These are phyloP conservation scores for Solanum bulbocastanum DNA, from an alignment of 257 asterid genomes.

Conservation along the genomic window DNA sequence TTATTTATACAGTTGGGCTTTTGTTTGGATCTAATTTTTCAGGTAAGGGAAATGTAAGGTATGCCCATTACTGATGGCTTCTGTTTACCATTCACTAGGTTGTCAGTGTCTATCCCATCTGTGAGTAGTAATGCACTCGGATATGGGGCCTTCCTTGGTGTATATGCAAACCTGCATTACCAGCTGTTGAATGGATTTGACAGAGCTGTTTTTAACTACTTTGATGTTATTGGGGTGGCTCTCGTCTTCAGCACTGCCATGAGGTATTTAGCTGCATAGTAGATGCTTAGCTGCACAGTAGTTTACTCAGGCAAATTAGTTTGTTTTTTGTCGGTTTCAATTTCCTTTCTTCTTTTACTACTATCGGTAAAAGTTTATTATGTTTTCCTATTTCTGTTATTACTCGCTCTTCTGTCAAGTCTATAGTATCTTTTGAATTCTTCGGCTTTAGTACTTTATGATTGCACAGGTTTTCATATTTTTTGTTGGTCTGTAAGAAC, in stretches of 20 bases:
- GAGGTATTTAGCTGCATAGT: constrained; percentile 36
- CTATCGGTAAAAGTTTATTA: background rate
- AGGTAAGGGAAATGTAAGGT: background rate
- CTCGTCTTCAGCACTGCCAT: constrained; percentile 68
- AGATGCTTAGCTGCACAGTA: background rate
- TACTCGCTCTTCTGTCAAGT: background rate
- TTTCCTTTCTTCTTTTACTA: background rate
- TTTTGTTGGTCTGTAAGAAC: background rate
- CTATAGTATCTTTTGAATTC: background rate
- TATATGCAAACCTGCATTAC: constrained; percentile 83
- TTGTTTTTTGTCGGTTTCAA: background rate
- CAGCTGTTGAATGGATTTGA: constrained; percentile 90
- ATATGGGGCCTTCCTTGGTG: constrained; percentile 94
- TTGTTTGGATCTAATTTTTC: background rate
- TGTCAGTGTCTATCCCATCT: constrained; percentile 74
- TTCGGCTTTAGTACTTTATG: background rate
- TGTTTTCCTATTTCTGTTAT: background rate
- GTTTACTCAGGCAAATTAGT: background rate
- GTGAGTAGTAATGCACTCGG: constrained; percentile 90
- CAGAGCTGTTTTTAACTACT: constrained; percentile 51
- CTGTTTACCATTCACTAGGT: constrained; percentile 24
- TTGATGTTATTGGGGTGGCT: constrained; percentile 91
- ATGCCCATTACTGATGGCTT: background rate
- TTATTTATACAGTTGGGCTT: background rate
- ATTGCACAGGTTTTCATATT: background rate